Conservation (phyloP, 495 filamentous ascomycete genomes). For the Penicillium fimorum region DNA sequence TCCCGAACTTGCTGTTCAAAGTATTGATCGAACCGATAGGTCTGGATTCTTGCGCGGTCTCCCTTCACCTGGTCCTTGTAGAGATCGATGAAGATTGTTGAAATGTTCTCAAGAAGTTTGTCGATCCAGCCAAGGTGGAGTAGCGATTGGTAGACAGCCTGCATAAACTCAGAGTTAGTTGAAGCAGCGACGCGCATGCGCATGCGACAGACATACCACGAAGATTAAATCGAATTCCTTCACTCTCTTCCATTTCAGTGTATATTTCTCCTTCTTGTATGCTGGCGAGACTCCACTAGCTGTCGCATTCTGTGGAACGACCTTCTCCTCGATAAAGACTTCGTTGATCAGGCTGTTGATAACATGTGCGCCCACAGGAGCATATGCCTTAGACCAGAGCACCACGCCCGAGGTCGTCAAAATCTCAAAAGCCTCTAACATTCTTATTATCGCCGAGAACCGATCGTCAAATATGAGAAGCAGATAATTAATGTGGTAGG, state of each 20-base stretch:
- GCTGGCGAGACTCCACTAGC: constrained; percentile 44
- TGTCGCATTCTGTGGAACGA: constrained; percentile 50
- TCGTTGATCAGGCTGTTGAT: constrained; percentile 94
- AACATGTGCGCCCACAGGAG: constrained; percentile 71
- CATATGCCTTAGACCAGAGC: constrained; percentile 89
- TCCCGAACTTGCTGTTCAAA: constrained; percentile 90
- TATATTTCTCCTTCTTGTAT: constrained; percentile 92
- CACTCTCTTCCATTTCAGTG: constrained; percentile 85
- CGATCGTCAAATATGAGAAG: not conserved
- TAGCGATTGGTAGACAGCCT: constrained; percentile 97
- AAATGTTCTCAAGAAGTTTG: constrained; percentile 91
- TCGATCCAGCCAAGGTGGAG: constrained; percentile 96
- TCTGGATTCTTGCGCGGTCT: constrained; percentile 69
- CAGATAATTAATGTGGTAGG: constrained; percentile 6
- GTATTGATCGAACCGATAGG: constrained; percentile 82
- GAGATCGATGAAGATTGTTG: constrained; percentile 80
- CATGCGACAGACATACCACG: constrained; percentile 63
- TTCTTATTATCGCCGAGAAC: constrained; percentile 30
- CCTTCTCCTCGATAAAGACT: constrained; percentile 93
- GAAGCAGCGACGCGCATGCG: constrained; percentile 8
- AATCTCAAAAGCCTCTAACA: constrained; percentile 96
- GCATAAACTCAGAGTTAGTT: constrained; percentile 24
- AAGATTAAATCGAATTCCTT: constrained; percentile 95
- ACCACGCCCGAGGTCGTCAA: constrained; percentile 94
- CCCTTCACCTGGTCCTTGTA: constrained; percentile 86